Base-by-base conservation (phyloP, 2,329 filamentous ascomycete genomes). In the Cytospora chrysosperma region DNA sequence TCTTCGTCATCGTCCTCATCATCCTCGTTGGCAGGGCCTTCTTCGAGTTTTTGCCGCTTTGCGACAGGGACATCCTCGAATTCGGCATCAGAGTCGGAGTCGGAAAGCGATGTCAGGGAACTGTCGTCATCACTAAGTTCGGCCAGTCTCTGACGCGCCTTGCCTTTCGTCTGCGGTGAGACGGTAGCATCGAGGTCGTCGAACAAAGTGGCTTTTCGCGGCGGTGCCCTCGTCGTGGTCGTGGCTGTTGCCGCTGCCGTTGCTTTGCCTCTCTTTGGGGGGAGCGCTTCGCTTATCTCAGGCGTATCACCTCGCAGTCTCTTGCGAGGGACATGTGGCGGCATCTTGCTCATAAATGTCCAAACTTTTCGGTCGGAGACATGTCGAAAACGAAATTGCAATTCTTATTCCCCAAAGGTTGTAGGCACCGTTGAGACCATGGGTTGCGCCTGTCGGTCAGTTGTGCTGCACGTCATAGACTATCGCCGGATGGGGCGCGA, bases 261-360 rank as follows among this genome's bases (percentile, higher is more conserved):
- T 65, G 61, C 56, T 66, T 72, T 75, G 59, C 62, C 67, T 37
- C 69, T 72, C 67, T 68, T 66, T 52, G 66, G 69, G 26, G 71
- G 63, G n/a, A 66, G 67, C 67, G 77, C 71, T 56, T 72, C 32
- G 61, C 69, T 67, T 50, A 70, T 71, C 24, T 70, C 70, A 0
- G 81, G 76, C 1, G 85, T 74, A 21, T 72, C 56, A 10, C 70
- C 83, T 65, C 82, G 84, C 68, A 86, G 70, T 65, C 88, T 84
- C 76, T 92, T 93, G 69, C 87, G 86, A 56, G 87, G 81, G 19
- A 91, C 80, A 68, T 84, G 78, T 27, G 89, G 88, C 70, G 89
- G 88, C 89, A 92, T 92, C 49, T 56, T 74, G 59, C n/a, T n/a
- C n/a, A 56, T 32, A 28, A 24, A 54, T 12, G 21, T 28, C 30